Conservation (phyloP, 495 filamentous ascomycete species). For the Elaphomyces granulatus region DNA sequence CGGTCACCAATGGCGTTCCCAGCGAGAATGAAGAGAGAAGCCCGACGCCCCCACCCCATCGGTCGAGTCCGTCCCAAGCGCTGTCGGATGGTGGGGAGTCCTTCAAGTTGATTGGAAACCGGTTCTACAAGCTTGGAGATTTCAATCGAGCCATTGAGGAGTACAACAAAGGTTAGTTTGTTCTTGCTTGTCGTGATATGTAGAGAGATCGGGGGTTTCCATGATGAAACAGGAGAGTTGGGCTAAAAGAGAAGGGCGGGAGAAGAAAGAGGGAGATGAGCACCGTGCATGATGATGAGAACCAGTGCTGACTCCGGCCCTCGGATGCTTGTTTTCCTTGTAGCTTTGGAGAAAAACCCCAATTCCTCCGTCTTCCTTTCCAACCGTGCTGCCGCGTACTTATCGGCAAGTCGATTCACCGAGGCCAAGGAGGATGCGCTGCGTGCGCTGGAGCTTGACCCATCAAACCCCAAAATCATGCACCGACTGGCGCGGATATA, state of each 20-base stretch:
- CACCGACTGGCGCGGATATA: conserved; percentile 81
- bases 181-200: too few species aligned
- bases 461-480: conserved; percentile 70
- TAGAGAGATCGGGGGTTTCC: too few species aligned
- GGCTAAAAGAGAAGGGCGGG: too few species aligned
- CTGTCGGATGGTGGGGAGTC: conserved; percentile 52
- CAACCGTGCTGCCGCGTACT: conserved; percentile 88
- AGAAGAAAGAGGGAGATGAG: too few species aligned
- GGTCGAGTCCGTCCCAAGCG: conserved; percentile 41
- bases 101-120: conserved; percentile 87
- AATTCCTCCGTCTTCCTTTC: conserved; percentile 76
- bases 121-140: conserved; percentile 85
- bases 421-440: conserved; percentile 77
- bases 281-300: too few species aligned
- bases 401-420: conserved; percentile 61
- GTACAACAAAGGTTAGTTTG: conserved; percentile 72
- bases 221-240: too few species aligned
- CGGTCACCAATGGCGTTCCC: conserved; percentile 41
- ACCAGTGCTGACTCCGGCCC: too few species aligned
- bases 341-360: conserved; percentile 61
- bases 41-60: conserved; percentile 72
- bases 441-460: conserved; percentile 64
- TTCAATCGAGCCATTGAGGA: conserved; percentile 75
- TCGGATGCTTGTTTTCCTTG: conserved; percentile 6
- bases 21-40: conserved; percentile 37